Conservation (phyloP, 495 filamentous ascomycete genomes). For the Penicillium canariense region DNA sequence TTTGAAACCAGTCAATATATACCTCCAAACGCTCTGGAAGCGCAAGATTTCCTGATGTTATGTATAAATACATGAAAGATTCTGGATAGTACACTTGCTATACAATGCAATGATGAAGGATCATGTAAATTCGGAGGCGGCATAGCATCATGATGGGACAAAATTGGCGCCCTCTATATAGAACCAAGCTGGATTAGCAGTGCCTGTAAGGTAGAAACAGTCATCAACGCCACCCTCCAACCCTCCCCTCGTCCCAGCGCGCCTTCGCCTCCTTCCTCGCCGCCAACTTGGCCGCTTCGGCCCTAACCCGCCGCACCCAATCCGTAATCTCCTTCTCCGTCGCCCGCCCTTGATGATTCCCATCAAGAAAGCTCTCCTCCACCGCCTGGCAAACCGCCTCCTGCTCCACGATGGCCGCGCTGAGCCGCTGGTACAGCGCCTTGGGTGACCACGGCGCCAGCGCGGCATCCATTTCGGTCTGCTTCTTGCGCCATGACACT, state of each 20-base stretch:
- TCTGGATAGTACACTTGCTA: too few species aligned
- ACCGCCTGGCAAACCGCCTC: conserved; percentile 76
- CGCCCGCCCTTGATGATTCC: conserved; percentile 50
- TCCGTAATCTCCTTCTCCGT: conserved; percentile 77
- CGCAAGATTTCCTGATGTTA: too few species aligned
- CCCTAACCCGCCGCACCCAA: conserved; percentile 77
- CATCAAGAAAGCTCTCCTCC: conserved; percentile 87
- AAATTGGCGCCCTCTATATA: too few species aligned
- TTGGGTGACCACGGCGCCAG: conserved; percentile 82
- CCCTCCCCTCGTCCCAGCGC: conserved; percentile 91
- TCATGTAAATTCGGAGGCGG: background rate
- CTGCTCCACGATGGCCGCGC: conserved; percentile 74
- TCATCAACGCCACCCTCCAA: conserved; percentile 83
- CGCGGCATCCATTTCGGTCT: conserved; percentile 81
- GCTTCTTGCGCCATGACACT: conserved; percentile 84
- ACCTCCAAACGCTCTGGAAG: too few species aligned
- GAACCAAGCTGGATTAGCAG: too few species aligned
- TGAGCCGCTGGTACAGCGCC: conserved; percentile 74
- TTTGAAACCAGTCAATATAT: too few species aligned
- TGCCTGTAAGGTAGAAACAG: background rate
- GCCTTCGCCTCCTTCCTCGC: conserved; percentile 77
- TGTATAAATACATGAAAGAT: too few species aligned
- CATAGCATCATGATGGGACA: background rate
- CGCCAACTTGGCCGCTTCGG: conserved; percentile 70
- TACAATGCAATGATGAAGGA: too few species aligned